Conservation (phyloP, 192 early-diverging fungal genomes). For the Allomyces javanicus region DNA sequence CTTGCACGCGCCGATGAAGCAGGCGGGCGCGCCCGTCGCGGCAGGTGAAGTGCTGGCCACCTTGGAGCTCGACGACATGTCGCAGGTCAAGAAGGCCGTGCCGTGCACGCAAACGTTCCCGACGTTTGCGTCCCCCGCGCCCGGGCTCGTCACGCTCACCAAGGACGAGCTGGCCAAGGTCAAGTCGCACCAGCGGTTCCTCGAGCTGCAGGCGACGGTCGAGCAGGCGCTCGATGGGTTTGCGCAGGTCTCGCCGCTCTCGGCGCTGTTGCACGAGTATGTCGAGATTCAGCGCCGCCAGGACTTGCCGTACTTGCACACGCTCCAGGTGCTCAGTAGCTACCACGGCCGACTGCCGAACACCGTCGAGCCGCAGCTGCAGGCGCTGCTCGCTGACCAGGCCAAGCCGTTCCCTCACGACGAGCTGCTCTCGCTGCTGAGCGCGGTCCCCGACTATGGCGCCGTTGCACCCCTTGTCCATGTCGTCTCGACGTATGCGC, state of each 20-base stretch:
- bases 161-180: slow-evolving; percentile 12
- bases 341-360: slow-evolving; percentile 70
- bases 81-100: slow-evolving; percentile 69
- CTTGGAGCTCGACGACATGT: slow-evolving; percentile 84
- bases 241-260: slow-evolving; percentile 53
- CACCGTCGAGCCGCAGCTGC: slow-evolving; percentile 34
- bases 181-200: slow-evolving; percentile 73
- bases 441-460: slow-evolving; percentile 13
- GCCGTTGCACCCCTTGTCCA: slow-evolving; percentile 42
- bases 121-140: background rate
- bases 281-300: slow-evolving; percentile 48
- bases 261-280: slow-evolving; percentile 48
- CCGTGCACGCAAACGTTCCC: slow-evolving; percentile 38
- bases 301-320: slow-evolving; percentile 72
- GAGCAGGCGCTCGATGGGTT: slow-evolving; percentile 72
- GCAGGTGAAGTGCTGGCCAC: slow-evolving; percentile 87
- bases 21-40: slow-evolving; percentile 58
- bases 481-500: slow-evolving; percentile 46
- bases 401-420: slow-evolving; percentile 47
- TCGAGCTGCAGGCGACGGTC: slow-evolving; percentile 34
- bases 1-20: slow-evolving; percentile 70
- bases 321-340: slow-evolving; percentile 55
- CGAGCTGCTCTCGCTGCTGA: slow-evolving; percentile 37
- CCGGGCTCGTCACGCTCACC: background rate
- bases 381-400: slow-evolving; percentile 20